Base-by-base conservation (phyloP, 345 rosid species). In the Carallia brachiata region DNA sequence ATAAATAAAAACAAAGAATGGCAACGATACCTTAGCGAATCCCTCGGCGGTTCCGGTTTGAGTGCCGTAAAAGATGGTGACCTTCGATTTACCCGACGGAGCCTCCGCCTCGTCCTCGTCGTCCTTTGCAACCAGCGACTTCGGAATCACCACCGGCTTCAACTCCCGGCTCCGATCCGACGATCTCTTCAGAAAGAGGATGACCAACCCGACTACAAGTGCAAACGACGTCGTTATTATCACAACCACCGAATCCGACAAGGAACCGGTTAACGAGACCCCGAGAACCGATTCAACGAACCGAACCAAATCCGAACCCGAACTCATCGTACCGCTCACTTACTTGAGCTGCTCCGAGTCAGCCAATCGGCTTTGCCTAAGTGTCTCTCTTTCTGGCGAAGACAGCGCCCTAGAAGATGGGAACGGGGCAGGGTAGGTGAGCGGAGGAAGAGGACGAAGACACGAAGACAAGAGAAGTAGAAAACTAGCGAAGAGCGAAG, bases 41-140 rank as follows among this genome's bases (percentile, higher is more conserved):
- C 99, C 97, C 81, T 92, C 99, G 1, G 99, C 97, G 4, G 99
- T 95, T 0, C 98, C 99, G 1, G 98, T 95, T 70, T 92, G 99
- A 0, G 98, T 95, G 9, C 97, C 99, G 73, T 87, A 95, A 71
- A 95, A 90, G 80, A 95, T 74, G 8, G 96, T 87, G 47, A 92
- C 87, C 67, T 84, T 95, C 67, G 84, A 82, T 70, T 86, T 81
- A 16, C 97, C 98, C 12, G 60, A 34, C 54, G 70, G 44, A 56
- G 71, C 63, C 53, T 63, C 66, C 39, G 44, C 55, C 15, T 76
- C 79, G n/a, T 66, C 72, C 7, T 66, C 79, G 13, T 76, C 79
- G 18, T 70, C 82, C 70, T 80, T 77, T 28, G 68, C 36, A 54
- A 72, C 47, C 18, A 82, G 63, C 63, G 86, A 75, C 84, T 84